Percentiles rank a stretch among this genome's conserved stretches.
These are phyloP conservation scores for Clavispora carvajalis DNA, from an alignment of 805 yeast genomes.

Conservation along the genomic window DNA sequence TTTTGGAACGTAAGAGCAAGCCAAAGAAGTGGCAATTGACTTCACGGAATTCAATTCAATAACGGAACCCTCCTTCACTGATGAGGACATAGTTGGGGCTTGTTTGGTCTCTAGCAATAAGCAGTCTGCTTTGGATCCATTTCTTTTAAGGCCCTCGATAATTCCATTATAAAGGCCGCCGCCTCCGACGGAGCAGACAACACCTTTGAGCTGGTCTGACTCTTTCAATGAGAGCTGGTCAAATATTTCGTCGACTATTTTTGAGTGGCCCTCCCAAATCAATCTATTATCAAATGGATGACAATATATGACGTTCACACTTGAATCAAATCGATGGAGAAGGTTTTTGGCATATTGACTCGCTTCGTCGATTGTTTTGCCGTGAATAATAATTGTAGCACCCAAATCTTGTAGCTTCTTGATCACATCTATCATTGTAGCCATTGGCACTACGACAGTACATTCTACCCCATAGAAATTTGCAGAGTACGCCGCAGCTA, in stretches of 20 bases:
- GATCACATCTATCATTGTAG: conserved; percentile 42
- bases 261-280: conserved; percentile 53
- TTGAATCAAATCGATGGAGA: conserved; percentile 14
- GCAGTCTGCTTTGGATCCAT: conserved; percentile 22
- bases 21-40: conserved; percentile 61
- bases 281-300: conserved; percentile 50
- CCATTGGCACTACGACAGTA: conserved; percentile 57
- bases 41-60: conserved; percentile 41
- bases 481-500: conserved; percentile 50
- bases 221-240: conserved; percentile 20
- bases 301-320: conserved; percentile 38
- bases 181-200: conserved; percentile 54
- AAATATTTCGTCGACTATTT: conserved; percentile 33
- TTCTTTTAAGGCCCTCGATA: conserved; percentile 34
- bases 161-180: conserved; percentile 55
- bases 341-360: conserved; percentile 36
- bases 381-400: conserved; percentile 45
- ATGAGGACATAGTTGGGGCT: conserved; percentile 52
- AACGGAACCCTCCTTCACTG: conserved; percentile 42
- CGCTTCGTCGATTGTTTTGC: conserved; percentile 47
- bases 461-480: conserved; percentile 34
- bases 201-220: conserved; percentile 30
- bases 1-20: conserved; percentile 53
- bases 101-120: conserved; percentile 56
- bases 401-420: conserved; percentile 43